phyloP scores from a whole-genome alignment of 208 protist genomes.

The Crithidia fasciculata region DNA sequence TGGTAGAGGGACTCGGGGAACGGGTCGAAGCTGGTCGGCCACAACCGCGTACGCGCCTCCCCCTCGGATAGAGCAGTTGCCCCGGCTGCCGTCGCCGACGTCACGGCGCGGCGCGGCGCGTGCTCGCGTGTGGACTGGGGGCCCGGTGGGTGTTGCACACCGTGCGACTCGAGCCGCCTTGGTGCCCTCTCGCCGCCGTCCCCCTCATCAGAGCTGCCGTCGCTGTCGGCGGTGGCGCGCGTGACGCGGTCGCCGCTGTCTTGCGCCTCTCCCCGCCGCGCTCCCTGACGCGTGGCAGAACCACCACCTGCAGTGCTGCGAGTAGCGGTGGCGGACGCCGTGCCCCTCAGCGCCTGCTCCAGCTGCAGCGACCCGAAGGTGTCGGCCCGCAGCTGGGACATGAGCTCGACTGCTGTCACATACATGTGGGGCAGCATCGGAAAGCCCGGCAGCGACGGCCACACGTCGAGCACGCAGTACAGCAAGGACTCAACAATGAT shows the following conservation, averaged over 20 bases:
- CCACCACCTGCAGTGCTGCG: too few relatives aligned
- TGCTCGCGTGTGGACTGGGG: too few relatives aligned
- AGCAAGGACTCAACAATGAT: slow-evolving; percentile 36
- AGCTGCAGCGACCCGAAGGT: slow-evolving; percentile 24
- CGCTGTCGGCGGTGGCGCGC: too few relatives aligned
- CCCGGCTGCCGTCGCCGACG: not conserved
- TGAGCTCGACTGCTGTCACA: slow-evolving; percentile 36
- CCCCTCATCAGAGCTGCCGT: too few relatives aligned
- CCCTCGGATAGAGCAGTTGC: not conserved
- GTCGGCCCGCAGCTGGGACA: slow-evolving; percentile 34
- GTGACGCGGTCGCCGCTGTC: not conserved
- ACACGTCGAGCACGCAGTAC: slow-evolving; percentile 46
- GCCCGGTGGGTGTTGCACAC: too few relatives aligned
- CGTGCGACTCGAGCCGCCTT: too few relatives aligned
- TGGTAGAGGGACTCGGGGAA: too few relatives aligned
- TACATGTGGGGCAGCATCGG: slow-evolving; percentile 41
- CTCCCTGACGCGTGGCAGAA: too few relatives aligned
- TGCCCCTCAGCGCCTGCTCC: not conserved
- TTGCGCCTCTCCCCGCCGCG: not conserved
- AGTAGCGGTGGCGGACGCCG: not conserved
- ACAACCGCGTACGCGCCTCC: not conserved
- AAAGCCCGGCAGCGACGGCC: slow-evolving; percentile 39
- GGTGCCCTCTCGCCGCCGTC: too few relatives aligned
- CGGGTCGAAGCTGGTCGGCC: too few relatives aligned
- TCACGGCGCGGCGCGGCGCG: too few relatives aligned